A percentile compares a stretch with the other conserved stretches of the same genome.
Evolutionary conservation across 2,329 filamentous ascomycete genomes (phyloP).

Genomic region (Thielaviopsis musarum): DNA sequence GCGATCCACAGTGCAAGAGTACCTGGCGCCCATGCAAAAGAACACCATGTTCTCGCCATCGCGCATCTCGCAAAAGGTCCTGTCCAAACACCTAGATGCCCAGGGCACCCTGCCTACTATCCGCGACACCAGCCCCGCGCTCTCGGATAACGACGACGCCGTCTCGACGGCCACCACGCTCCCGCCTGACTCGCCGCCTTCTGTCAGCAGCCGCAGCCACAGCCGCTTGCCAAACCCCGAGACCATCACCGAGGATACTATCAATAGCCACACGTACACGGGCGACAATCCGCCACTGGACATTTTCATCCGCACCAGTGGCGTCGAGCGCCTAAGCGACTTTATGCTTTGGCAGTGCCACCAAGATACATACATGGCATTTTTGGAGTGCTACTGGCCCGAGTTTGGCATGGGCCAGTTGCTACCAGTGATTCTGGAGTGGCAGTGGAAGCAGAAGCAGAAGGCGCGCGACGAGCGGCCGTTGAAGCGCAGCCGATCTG

Average conservation of each 20-base stretch:
- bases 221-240: slow-evolving; percentile 53
- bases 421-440: slow-evolving; percentile 79
- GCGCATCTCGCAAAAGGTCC: slow-evolving; percentile 73
- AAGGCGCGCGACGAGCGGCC: slow-evolving; percentile 33
- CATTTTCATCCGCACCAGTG: slow-evolving; percentile 79
- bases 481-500: slow-evolving; percentile 18
- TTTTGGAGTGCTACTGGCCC: slow-evolving; percentile 84
- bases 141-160: slow-evolving; percentile 32
- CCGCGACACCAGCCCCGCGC: slow-evolving; percentile 29
- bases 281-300: slow-evolving; percentile 73
- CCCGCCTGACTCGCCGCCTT: slow-evolving; percentile 33
- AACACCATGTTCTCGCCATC: slow-evolving; percentile 70
- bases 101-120: slow-evolving; percentile 32
- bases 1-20: slow-evolving; percentile 72
- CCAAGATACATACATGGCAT: slow-evolving; percentile 80
- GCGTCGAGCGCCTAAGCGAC: slow-evolving; percentile 81
- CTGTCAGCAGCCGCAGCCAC: slow-evolving; percentile 17
- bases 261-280: slow-evolving; percentile 80
- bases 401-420: slow-evolving; percentile 92
- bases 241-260: slow-evolving; percentile 64
- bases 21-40: slow-evolving; percentile 44
- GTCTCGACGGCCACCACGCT: slow-evolving; percentile 45
- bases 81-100: slow-evolving; percentile 43
- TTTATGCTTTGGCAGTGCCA: slow-evolving; percentile 99
- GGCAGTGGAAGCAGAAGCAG: slow-evolving; percentile 53